These are phyloP conservation scores for Pleurotus platypus DNA, from an alignment of 768 basidiomycete genomes.

Conservation along the genomic window DNA sequence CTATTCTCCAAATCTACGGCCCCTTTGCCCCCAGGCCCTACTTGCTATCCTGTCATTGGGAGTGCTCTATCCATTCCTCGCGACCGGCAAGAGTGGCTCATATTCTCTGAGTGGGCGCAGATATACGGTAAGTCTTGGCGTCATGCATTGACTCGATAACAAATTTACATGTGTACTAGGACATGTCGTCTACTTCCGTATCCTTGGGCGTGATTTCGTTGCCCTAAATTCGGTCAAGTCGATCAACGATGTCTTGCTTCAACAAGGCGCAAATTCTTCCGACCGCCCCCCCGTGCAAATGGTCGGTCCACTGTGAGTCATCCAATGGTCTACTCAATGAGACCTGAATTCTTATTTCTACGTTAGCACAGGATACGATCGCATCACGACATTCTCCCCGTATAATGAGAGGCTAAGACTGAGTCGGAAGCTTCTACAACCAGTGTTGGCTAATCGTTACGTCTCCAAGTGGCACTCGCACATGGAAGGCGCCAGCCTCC, in stretches of 20 bases:
- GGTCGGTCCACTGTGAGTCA: neutral
- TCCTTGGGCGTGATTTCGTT: neutral
- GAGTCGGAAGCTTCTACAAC: neutral
- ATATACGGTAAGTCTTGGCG: conserved; percentile 15
- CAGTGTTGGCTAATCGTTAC: neutral
- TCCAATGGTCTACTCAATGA: neutral
- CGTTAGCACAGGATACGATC: neutral
- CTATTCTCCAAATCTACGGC: no score
- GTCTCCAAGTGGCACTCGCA: neutral
- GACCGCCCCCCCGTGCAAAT: neutral
- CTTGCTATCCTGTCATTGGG: neutral
- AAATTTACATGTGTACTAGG: neutral
- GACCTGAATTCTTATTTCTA: neutral
- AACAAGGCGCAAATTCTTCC: neutral
- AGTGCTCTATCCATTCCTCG: neutral
- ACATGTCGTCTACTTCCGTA: neutral
- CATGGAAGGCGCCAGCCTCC: neutral
- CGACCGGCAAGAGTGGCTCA: conserved; percentile 12
- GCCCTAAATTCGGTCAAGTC: neutral
- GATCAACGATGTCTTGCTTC: neutral
- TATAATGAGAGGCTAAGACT: neutral
- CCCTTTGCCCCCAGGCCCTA: neutral
- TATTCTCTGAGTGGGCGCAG: conserved; percentile 17
- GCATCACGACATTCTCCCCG: neutral
- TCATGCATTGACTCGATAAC: neutral